phyloP scores from a whole-genome alignment of 139 green algal genomes.

The Raphidocelis subcapitata region DNA sequence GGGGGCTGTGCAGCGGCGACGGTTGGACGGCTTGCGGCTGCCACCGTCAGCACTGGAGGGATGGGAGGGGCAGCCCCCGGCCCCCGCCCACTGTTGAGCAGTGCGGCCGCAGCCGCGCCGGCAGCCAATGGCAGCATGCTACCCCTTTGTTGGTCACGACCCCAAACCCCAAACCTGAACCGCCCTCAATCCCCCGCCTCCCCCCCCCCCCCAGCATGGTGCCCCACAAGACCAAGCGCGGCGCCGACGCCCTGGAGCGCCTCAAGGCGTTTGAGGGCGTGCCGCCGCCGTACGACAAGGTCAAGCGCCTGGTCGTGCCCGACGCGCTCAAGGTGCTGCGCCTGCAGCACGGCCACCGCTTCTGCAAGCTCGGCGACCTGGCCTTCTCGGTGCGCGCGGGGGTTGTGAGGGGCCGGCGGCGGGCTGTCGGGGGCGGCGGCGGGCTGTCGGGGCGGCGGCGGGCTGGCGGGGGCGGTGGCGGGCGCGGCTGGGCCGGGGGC shows the following conservation, averaged over 20 bases:
- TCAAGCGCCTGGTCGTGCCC: conserved; percentile 96
- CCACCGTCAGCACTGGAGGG: too few relatives aligned
- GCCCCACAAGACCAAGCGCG: conserved; percentile 96
- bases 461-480: neutral
- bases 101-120: neutral
- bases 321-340: conserved; percentile 96
- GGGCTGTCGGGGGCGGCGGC: neutral
- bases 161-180: neutral
- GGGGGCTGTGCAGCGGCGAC: neutral
- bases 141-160: neutral
- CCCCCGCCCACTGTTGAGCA: neutral
- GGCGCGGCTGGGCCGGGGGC: neutral
- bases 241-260: conserved; percentile 90
- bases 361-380: conserved; percentile 89
- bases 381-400: conserved; percentile 64
- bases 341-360: conserved; percentile 91
- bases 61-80: neutral
- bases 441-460: neutral
- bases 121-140: neutral
- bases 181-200: neutral
- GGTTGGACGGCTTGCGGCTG: neutral
- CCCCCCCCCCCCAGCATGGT: conserved; percentile 82
- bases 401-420: neutral
- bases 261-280: conserved; percentile 97
- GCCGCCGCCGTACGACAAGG: conserved; percentile 85